A percentile compares a stretch with the other conserved stretches of the same genome.
Evolutionary conservation across 78 protist species (phyloP).

Genomic region (Bigelowiella natans): DNA sequence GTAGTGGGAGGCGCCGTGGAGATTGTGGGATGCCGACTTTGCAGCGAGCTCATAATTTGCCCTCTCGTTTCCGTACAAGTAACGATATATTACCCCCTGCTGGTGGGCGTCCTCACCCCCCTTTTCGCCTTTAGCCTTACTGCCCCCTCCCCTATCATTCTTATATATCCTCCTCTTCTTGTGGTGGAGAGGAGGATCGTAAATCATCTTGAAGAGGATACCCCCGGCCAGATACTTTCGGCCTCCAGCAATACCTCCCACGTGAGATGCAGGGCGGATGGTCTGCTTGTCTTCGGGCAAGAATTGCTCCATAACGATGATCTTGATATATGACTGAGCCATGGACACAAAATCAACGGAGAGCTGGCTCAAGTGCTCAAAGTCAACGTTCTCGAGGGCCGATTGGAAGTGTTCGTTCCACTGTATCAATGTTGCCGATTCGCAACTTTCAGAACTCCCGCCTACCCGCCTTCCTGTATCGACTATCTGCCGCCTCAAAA

Average conservation of each 20-base stretch:
- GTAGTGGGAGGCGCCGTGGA: not conserved
- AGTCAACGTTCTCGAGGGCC: not conserved
- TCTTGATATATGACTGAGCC: not conserved
- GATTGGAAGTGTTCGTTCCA: not conserved
- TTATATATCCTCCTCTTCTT: too few species aligned
- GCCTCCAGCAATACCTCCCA: not conserved
- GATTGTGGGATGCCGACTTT: not conserved
- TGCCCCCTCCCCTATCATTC: too few species aligned
- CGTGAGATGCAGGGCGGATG: not conserved
- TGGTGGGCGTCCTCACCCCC: too few species aligned
- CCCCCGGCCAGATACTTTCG: not conserved
- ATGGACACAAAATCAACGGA: not conserved
- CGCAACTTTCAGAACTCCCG: too few species aligned
- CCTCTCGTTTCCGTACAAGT: not conserved
- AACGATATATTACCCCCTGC: too few species aligned
- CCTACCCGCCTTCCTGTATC: too few species aligned
- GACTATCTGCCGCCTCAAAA: too few species aligned
- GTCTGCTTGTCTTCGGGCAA: not conserved
- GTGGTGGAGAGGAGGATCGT: not conserved
- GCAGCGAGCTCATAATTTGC: not conserved
- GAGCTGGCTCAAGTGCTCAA: not conserved
- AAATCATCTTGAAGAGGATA: not conserved
- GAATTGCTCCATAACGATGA: not conserved
- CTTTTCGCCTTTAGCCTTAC: too few species aligned
- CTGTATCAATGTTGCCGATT: too few species aligned